Evolutionary conservation across 805 yeast genomes (phyloP).

Genomic region (Isabelozyma rhagii): DNA sequence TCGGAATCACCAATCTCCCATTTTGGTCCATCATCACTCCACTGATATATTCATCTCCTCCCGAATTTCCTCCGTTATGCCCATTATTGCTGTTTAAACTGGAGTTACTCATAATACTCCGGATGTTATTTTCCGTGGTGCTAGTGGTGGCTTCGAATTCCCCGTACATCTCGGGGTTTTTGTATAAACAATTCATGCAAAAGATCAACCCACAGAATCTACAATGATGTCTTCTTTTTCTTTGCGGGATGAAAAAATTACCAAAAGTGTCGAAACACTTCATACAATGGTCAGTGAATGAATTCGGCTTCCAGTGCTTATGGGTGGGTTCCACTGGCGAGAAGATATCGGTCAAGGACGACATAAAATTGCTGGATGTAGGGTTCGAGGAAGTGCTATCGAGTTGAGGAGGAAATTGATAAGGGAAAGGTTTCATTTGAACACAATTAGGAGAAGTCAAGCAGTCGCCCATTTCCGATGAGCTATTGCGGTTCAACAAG

Average conservation of each 20-base stretch:
- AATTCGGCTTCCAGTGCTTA: constrained; percentile 51
- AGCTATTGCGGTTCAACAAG: neutral
- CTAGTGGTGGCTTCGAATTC: constrained; percentile 1
- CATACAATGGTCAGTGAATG: constrained; percentile 38
- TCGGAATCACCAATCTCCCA: constrained; percentile 37
- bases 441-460: constrained; percentile 6
- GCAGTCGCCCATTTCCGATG: neutral
- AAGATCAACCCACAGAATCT: constrained; percentile 49
- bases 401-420: neutral
- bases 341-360: constrained; percentile 5
- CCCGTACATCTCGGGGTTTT: constrained; percentile 7
- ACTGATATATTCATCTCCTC: constrained; percentile 10
- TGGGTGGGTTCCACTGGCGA: constrained; percentile 44
- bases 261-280: constrained; percentile 35
- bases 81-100: neutral
- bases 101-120: neutral
- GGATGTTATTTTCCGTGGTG: neutral
- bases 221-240: constrained; percentile 46
- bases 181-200: constrained; percentile 32
- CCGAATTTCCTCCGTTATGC: constrained; percentile 6
- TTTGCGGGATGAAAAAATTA: constrained; percentile 21
- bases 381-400: constrained; percentile 11
- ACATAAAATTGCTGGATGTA: constrained; percentile 9
- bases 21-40: constrained; percentile 17
- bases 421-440: constrained; percentile 9